A percentile compares a stretch with the other conserved stretches of the same genome.
Conservation (phyloP, 331 rosid genomes). For the Ulmus americana region DNA sequence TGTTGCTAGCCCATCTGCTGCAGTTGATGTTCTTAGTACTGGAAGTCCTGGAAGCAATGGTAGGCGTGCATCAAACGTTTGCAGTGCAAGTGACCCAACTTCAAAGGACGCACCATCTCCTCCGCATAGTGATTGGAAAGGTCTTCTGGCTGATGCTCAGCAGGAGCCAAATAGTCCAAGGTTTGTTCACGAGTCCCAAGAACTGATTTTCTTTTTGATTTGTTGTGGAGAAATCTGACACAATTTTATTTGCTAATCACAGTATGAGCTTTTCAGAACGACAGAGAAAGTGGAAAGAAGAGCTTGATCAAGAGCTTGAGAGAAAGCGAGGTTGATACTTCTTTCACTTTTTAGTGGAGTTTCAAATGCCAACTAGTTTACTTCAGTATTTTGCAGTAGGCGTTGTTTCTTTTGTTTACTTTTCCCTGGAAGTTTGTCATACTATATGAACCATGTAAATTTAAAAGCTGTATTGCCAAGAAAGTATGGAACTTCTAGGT, state of each 20-base stretch:
- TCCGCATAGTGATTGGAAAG: constrained; percentile 53
- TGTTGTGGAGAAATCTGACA: constrained; percentile 22
- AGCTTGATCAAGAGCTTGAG: constrained; percentile 95
- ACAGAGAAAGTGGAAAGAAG: constrained; percentile 97
- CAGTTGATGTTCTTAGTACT: constrained; percentile 37
- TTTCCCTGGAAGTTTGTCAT: not conserved
- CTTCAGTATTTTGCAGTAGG: not conserved
- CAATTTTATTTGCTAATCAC: constrained; percentile 17
- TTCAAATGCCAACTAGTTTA: not conserved
- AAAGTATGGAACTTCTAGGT: not conserved
- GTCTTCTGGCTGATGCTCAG: constrained; percentile 52
- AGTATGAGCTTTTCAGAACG: constrained; percentile 75
- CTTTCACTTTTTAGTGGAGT: constrained; percentile 6
- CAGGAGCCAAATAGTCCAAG: constrained; percentile 79
- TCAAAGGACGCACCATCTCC: constrained; percentile 54
- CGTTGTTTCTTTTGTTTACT: not conserved
- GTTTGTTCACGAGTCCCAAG: constrained; percentile 35
- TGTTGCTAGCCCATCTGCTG: constrained; percentile 48
- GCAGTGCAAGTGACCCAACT: constrained; percentile 43
- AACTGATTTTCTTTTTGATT: constrained; percentile 2
- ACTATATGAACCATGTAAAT: not conserved
- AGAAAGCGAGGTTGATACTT: constrained; percentile 76
- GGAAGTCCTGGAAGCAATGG: constrained; percentile 85
- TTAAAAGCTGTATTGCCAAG: not conserved
- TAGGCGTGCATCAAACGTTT: constrained; percentile 44